A percentile compares a stretch with the other conserved stretches of the same genome.
These are phyloP conservation scores for Lumnitzera racemosa DNA, from an alignment of 345 rosid species.

Conservation along the genomic window DNA sequence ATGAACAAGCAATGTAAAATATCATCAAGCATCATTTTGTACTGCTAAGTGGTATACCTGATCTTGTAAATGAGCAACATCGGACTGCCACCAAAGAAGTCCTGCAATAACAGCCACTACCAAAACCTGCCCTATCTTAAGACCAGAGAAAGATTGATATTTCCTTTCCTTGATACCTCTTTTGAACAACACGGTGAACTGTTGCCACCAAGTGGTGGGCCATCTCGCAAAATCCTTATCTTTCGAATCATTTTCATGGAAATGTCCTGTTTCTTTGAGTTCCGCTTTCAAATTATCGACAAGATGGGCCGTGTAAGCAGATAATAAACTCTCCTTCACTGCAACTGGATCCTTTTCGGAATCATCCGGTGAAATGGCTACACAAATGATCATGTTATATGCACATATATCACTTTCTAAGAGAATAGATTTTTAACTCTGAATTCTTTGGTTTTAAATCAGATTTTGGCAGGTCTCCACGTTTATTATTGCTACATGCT, in stretches of 20 bases:
- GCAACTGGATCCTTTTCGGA: slow-evolving; percentile 10
- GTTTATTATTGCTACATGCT: no score
- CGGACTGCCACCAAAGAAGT: slow-evolving; percentile 45
- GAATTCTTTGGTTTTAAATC: no score
- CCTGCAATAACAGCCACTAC: slow-evolving; percentile 27
- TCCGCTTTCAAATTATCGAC: slow-evolving; percentile 21
- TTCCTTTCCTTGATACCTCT: slow-evolving; percentile 48
- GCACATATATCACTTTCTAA: neutral
- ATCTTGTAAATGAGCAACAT: slow-evolving; percentile 42
- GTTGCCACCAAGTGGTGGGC: slow-evolving; percentile 58
- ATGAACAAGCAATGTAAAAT: no score
- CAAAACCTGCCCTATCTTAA: slow-evolving; percentile 33
- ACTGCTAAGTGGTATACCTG: slow-evolving; percentile 26
- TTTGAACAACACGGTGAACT: slow-evolving; percentile 29
- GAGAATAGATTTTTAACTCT: no score
- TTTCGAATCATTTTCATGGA: neutral
- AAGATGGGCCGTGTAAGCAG: slow-evolving; percentile 30
- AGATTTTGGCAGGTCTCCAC: no score
- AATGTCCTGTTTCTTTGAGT: slow-evolving; percentile 1
- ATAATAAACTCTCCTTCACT: slow-evolving; percentile 31
- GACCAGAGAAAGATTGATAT: slow-evolving; percentile 30
- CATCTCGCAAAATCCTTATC: slow-evolving; percentile 16
- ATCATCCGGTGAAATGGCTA: slow-evolving; percentile 30
- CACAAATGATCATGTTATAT: neutral
- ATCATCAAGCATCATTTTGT: no score